Conservation (phyloP, 225 moss, liverwort and hornwort species). For the Physcomitrellopsis africana region DNA sequence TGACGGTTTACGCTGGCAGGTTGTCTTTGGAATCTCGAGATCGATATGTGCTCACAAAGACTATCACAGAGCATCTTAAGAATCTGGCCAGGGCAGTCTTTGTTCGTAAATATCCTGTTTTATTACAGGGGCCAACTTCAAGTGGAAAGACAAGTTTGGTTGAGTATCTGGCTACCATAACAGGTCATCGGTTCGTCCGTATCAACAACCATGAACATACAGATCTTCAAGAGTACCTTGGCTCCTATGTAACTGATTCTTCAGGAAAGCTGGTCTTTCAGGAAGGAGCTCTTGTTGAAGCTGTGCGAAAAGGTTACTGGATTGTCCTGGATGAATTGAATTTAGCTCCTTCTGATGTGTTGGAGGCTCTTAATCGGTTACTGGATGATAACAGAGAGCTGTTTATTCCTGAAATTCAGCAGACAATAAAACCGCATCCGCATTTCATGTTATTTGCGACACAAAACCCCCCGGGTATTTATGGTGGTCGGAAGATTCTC, state of each 20-base stretch:
- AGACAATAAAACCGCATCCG: constrained; percentile 92
- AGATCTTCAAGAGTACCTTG: constrained; percentile 97
- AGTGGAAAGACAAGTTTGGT: constrained; percentile 99
- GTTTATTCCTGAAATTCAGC: constrained; percentile 92
- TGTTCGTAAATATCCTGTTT: constrained; percentile 87
- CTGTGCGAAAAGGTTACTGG: constrained; percentile 94
- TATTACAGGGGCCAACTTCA: constrained; percentile 97
- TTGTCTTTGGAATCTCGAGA: constrained; percentile 63
- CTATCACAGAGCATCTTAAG: constrained; percentile 89
- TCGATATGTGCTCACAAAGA: constrained; percentile 83
- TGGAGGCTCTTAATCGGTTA: constrained; percentile 95
- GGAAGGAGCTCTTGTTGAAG: constrained; percentile 97
- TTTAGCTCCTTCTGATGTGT: constrained; percentile 94
- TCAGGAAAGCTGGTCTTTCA: constrained; percentile 91
- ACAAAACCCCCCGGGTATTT: constrained; percentile 98
- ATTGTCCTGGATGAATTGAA: constrained; percentile 97
- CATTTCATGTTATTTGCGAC: constrained; percentile 99
- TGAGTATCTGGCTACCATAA: constrained; percentile 80
- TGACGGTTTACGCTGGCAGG: constrained; percentile 40
- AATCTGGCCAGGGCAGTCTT: constrained; percentile 95
- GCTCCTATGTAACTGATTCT: constrained; percentile 85
- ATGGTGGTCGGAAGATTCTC: constrained; percentile 89
- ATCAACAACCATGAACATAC: constrained; percentile 99
- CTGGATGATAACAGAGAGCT: constrained; percentile 97
- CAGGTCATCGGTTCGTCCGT: constrained; percentile 90